A percentile compares a stretch with the other conserved stretches of the same genome.
phyloP scores from a whole-genome alignment of 768 basidiomycete species.

The Porpolomopsis calyptriformis region DNA sequence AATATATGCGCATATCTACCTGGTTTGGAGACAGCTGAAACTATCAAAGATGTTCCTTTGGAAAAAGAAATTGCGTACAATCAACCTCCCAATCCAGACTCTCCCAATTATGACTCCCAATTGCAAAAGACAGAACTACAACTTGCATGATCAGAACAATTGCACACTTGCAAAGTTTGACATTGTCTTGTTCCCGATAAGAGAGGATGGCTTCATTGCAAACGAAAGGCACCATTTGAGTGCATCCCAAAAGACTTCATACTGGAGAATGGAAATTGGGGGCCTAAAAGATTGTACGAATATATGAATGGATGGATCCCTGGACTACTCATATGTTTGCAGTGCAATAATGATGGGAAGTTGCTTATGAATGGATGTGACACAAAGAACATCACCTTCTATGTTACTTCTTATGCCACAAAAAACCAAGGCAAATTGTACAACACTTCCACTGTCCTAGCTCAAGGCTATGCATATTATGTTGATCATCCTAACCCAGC shows the following conservation, averaged over 20 bases:
- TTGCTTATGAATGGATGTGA: slow-evolving; percentile 25
- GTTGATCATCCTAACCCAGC: neutral
- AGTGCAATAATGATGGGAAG: slow-evolving; percentile 34
- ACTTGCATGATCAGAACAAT: slow-evolving; percentile 19
- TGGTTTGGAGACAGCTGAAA: slow-evolving; percentile 18
- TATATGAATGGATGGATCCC: slow-evolving; percentile 23
- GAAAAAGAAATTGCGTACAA: slow-evolving; percentile 23
- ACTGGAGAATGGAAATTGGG: slow-evolving; percentile 18
- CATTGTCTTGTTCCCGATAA: slow-evolving; percentile 16
- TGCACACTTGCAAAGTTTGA: slow-evolving; percentile 20
- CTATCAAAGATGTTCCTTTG: slow-evolving; percentile 15
- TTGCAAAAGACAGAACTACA: slow-evolving; percentile 14
- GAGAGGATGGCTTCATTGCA: slow-evolving; percentile 19
- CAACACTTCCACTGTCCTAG: slow-evolving; percentile 28
- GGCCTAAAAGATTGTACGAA: slow-evolving; percentile 13
- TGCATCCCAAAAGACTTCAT: slow-evolving; percentile 12
- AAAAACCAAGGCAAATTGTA: slow-evolving; percentile 24
- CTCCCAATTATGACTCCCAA: slow-evolving; percentile 12
- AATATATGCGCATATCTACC: slow-evolving; percentile 25
- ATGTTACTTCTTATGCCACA: slow-evolving; percentile 23
- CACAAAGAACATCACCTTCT: slow-evolving; percentile 24
- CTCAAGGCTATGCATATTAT: slow-evolving; percentile 24
- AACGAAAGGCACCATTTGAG: slow-evolving; percentile 22
- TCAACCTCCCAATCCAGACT: slow-evolving; percentile 21
- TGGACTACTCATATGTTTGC: slow-evolving; percentile 11